Percentiles rank a stretch among this genome's conserved stretches.
phyloP scores from a whole-genome alignment of 2,329 filamentous ascomycete species.

The Colletotrichum sp. region DNA sequence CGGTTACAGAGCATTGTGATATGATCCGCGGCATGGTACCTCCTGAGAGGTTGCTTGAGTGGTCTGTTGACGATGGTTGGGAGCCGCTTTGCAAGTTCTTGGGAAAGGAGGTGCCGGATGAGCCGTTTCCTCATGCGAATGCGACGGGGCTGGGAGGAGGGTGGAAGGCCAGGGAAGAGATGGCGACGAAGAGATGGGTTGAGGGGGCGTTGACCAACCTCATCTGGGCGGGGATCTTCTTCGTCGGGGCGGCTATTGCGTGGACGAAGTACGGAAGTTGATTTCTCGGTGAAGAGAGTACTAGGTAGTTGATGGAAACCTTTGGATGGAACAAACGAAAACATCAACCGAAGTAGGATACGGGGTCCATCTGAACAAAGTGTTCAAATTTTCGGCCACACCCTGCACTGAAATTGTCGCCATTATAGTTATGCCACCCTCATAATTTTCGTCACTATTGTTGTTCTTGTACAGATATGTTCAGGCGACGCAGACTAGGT shows the following conservation, averaged over 20 bases:
- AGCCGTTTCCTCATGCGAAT: conserved; percentile 39
- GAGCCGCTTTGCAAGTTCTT: conserved; percentile 45
- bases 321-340: too few relatives aligned
- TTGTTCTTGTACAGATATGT: too few relatives aligned
- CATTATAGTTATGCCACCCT: too few relatives aligned
- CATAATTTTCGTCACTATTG: too few relatives aligned
- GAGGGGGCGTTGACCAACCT: conserved; percentile 16
- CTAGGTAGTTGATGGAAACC: too few relatives aligned
- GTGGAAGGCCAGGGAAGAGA: conserved; percentile 15
- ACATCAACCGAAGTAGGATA: too few relatives aligned
- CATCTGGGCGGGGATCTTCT: background rate
- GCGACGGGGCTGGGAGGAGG: background rate
- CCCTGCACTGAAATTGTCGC: too few relatives aligned
- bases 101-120: conserved; percentile 35
- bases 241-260: background rate
- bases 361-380: too few relatives aligned
- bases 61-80: conserved; percentile 43
- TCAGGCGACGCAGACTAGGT: too few relatives aligned
- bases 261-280: background rate
- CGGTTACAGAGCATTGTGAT: conserved; percentile 30
- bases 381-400: too few relatives aligned
- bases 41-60: conserved; percentile 35
- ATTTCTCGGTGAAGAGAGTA: too few relatives aligned
- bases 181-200: conserved; percentile 17
- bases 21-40: conserved; percentile 38